Evolutionary conservation across 2,329 filamentous ascomycete genomes (phyloP).

Genomic region (Penicillium oxalicum): DNA sequence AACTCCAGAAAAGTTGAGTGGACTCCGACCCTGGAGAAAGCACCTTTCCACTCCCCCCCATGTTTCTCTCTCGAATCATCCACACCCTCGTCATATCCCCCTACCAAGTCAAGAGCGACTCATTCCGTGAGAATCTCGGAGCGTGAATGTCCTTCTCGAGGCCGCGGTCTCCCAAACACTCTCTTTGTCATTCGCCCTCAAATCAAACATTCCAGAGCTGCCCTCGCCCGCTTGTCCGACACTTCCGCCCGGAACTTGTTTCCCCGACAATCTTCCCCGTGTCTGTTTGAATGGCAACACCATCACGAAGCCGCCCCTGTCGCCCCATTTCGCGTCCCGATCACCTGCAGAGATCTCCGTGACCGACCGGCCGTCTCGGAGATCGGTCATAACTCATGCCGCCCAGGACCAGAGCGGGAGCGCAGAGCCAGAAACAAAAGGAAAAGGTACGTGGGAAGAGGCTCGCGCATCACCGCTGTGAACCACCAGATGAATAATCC

Average conservation of each 20-base stretch:
- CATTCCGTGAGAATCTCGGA: too few species aligned
- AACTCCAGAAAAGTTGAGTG: background rate
- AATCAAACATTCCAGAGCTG: background rate
- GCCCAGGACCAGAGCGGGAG: slow-evolving; percentile 44
- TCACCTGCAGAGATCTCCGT: slow-evolving; percentile 20
- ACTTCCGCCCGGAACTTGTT: slow-evolving; percentile 4
- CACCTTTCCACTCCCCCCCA: background rate
- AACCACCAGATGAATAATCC: background rate
- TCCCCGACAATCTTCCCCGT: background rate
- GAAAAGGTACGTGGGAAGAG: slow-evolving; percentile 45
- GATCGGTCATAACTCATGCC: slow-evolving; percentile 38
- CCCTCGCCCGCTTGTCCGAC: slow-evolving; percentile 2
- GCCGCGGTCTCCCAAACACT: too few species aligned
- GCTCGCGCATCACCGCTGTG: background rate
- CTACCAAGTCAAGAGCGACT: too few species aligned
- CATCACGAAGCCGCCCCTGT: slow-evolving; percentile 12
- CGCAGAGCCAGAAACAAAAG: slow-evolving; percentile 54
- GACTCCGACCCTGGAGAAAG: background rate
- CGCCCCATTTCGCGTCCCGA: slow-evolving; percentile 9
- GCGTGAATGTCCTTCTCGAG: too few species aligned
- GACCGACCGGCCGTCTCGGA: slow-evolving; percentile 20
- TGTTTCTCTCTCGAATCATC: too few species aligned
- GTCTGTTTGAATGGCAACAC: slow-evolving; percentile 20
- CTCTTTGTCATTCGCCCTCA: background rate
- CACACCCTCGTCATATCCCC: too few species aligned